Evolutionary conservation across 805 yeast genomes (phyloP), one percentile per base, ranked within the genome.

Genomic region (Suhomyces canberraensis): DNA sequence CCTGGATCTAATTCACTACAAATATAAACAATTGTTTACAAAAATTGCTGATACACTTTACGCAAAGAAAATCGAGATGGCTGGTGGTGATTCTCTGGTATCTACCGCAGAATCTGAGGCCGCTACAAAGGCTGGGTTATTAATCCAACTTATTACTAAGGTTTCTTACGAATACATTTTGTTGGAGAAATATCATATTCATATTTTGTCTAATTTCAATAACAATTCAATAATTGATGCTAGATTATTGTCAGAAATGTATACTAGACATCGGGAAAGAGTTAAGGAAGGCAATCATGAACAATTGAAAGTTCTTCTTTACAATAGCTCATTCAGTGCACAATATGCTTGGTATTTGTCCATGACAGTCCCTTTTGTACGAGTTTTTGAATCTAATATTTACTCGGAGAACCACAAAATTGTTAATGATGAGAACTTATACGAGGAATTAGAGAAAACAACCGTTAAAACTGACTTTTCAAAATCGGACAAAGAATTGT

Each of bases 321-420:
- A 46, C 46, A 69, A 67, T 39, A 46, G 58, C 2, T 47, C 47
- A 31, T 61, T 50, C 44, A 61, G 69, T 39, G 46, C 56, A 8
- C 63, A 61, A 39, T 64, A 60, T 43, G 47, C 64, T 2, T 67
- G 73, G 73, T 61, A 53, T 36, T 41, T 66, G 32, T 58, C 70
- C 1, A 38, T 61, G 1, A 56, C 66, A 2, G 39, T 51, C 2
- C 74, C 74, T 6, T 69, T 66, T 45, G 48, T 64, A 4, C 44
- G 62, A 21, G 55, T 68, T 3, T 39, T 61, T 31, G 74, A 69
- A 40, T 42, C 54, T 36, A 60, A 56, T 37, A 42, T 57, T 2
- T 53, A 55, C 31, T 42, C 55, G 11, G 73, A 68, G 39, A 44
- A 50, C 29, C 24, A 42, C 3, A 36, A 47, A 3, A 30, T 48